Percentiles rank a stretch among this genome's conserved stretches.
Conservation (phyloP, 2,329 filamentous ascomycete species). For the Fusarium sp. region DNA sequence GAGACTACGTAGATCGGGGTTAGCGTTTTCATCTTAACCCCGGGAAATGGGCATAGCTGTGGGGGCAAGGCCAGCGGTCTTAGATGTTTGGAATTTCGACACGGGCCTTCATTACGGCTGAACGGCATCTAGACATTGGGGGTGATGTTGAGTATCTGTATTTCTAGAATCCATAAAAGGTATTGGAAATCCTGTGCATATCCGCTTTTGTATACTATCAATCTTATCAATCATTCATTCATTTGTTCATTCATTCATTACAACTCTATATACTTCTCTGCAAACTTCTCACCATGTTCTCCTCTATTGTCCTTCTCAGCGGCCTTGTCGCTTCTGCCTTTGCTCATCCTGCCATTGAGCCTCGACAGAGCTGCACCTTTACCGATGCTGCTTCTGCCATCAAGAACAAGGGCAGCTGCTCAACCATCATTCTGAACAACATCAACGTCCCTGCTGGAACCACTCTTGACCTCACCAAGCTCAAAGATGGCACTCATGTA, state of each 20-base stretch:
- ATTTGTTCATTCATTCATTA: neutral
- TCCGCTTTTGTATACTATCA: neutral
- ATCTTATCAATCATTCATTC: slow-evolving; percentile 2
- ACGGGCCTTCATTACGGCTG: slow-evolving; percentile 16
- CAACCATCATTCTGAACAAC: slow-evolving; percentile 63
- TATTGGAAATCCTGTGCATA: neutral
- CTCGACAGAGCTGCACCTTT: slow-evolving; percentile 62
- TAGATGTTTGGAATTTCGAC: neutral
- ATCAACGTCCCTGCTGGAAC: slow-evolving; percentile 67
- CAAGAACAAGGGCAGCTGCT: slow-evolving; percentile 62
- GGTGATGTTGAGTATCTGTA: no score
- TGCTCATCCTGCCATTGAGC: slow-evolving; percentile 38
- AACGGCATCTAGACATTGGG: slow-evolving; percentile 10
- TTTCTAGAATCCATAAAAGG: neutral
- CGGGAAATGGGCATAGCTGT: slow-evolving; percentile 7
- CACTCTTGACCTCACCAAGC: slow-evolving; percentile 67
- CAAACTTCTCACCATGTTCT: slow-evolving; percentile 23
- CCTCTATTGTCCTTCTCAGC: slow-evolving; percentile 42
- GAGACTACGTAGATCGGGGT: neutral
- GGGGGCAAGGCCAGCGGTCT: slow-evolving; percentile 6
- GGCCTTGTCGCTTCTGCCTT: slow-evolving; percentile 44
- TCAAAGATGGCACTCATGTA: slow-evolving; percentile 59
- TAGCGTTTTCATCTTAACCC: slow-evolving; percentile 20
- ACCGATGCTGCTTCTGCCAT: slow-evolving; percentile 60
- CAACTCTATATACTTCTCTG: neutral